Evolutionary conservation across 495 filamentous ascomycete species (phyloP).

Genomic region (Staphylotrichum tortipilum): DNA sequence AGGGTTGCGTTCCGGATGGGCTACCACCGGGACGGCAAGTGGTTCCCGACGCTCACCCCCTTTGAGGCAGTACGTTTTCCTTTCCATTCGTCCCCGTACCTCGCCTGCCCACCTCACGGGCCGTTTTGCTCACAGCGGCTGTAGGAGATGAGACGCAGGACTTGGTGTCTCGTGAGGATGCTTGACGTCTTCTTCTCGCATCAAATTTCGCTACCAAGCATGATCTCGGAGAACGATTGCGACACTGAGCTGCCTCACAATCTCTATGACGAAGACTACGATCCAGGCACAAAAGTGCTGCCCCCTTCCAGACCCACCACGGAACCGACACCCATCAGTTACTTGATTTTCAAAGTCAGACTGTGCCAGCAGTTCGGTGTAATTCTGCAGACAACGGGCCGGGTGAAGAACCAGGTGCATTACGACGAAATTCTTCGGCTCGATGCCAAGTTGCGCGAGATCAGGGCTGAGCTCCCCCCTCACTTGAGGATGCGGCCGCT

Average conservation of each 20-base stretch:
- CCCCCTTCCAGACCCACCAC: slow-evolving; percentile 63
- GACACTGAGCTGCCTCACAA: slow-evolving; percentile 85
- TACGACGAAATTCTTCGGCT: slow-evolving; percentile 78
- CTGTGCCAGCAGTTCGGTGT: slow-evolving; percentile 49
- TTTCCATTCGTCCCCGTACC: background rate
- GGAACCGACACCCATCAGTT: slow-evolving; percentile 80
- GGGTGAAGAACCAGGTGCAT: slow-evolving; percentile 41
- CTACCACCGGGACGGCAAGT: slow-evolving; percentile 83
- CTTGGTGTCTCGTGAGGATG: slow-evolving; percentile 79
- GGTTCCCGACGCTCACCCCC: slow-evolving; percentile 71
- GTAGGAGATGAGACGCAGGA: slow-evolving; percentile 75
- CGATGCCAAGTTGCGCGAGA: slow-evolving; percentile 63
- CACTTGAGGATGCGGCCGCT: slow-evolving; percentile 62
- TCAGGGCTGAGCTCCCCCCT: slow-evolving; percentile 56
- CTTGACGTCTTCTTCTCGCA: slow-evolving; percentile 84
- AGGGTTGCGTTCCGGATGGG: slow-evolving; percentile 90
- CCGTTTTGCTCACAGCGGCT: background rate
- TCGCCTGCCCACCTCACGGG: background rate
- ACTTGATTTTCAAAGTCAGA: slow-evolving; percentile 74
- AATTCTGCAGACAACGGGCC: slow-evolving; percentile 43
- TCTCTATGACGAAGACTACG: slow-evolving; percentile 89
- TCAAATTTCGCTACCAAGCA: slow-evolving; percentile 76
- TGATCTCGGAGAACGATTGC: slow-evolving; percentile 73
- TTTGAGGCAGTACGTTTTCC: slow-evolving; percentile 56
- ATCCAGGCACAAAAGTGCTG: slow-evolving; percentile 64